Percentiles rank a stretch among this genome's conserved stretches.
Evolutionary conservation across 2,329 filamentous ascomycete species (phyloP).

Genomic region (Alternaria burnsii): DNA sequence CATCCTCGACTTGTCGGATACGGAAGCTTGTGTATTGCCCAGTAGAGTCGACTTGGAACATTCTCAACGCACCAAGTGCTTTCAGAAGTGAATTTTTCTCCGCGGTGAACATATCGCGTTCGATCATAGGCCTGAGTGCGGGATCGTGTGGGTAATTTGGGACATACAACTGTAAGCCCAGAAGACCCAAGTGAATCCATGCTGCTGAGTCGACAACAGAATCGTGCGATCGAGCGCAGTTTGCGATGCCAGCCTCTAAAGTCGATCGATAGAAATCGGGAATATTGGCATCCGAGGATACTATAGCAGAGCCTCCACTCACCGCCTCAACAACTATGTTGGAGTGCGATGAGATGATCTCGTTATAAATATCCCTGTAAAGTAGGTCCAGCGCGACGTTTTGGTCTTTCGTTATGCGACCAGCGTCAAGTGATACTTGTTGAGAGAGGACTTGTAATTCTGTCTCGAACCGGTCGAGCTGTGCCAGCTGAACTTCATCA

Average conservation of each 20-base stretch:
- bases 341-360: constrained; percentile 35
- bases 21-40: constrained; percentile 74
- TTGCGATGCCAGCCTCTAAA: constrained; percentile 33
- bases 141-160: constrained; percentile 90
- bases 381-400: constrained; percentile 35
- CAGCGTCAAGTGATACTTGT: constrained; percentile 45
- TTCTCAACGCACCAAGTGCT: constrained; percentile 67
- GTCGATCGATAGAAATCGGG: constrained; percentile 44
- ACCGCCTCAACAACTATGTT: constrained; percentile 21
- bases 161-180: constrained; percentile 80
- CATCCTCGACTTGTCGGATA: constrained; percentile 67
- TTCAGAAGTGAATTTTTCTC: constrained; percentile 64
- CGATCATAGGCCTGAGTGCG: constrained; percentile 67
- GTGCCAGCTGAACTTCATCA: constrained; percentile 50
- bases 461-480: constrained; percentile 52
- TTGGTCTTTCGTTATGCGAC: constrained; percentile 45
- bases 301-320: constrained; percentile 7
- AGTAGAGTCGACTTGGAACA: constrained; percentile 73
- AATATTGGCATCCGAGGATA: constrained; percentile 23
- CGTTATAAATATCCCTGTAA: constrained; percentile 34
- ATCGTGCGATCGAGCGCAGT: constrained; percentile 10
- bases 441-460: constrained; percentile 53
- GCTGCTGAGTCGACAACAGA: constrained; percentile 56
- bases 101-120: constrained; percentile 66
- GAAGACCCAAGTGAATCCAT: constrained; percentile 79